Conservation (phyloP, 495 filamentous ascomycete genomes). For the Neurospora sublineolata region DNA sequence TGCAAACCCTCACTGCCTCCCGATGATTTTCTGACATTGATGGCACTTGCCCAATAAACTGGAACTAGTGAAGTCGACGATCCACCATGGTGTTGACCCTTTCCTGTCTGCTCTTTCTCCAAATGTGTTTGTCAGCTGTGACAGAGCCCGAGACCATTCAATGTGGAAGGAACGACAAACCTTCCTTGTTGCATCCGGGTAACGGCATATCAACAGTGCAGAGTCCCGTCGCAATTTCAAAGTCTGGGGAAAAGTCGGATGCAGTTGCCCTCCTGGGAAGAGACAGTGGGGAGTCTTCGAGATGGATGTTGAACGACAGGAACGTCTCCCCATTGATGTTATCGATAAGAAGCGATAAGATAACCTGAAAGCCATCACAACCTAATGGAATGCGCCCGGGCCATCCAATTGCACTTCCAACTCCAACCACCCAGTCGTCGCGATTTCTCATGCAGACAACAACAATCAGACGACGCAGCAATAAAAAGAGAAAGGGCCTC, state of each 20-base stretch:
- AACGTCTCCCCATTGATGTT: not conserved
- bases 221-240: not conserved
- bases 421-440: not conserved
- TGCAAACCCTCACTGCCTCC: not conserved
- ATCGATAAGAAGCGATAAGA: not conserved
- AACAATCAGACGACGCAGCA: not conserved
- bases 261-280: not conserved
- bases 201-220: not conserved
- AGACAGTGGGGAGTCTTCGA: not conserved
- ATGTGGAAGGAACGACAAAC: not conserved
- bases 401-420: too few species aligned
- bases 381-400: too few species aligned
- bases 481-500: not conserved
- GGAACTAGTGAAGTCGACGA: too few species aligned
- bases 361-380: not conserved
- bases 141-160: not conserved
- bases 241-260: not conserved
- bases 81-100: not conserved
- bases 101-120: not conserved
- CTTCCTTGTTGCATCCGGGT: not conserved
- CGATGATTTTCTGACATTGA: not conserved
- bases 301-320: not conserved
- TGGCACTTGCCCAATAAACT: too few species aligned
- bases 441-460: not conserved
- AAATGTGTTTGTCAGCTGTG: not conserved